Percentiles rank a stretch among this genome's conserved stretches.
Conservation (phyloP, 2,329 filamentous ascomycete genomes). For the Cytospora piceae region DNA sequence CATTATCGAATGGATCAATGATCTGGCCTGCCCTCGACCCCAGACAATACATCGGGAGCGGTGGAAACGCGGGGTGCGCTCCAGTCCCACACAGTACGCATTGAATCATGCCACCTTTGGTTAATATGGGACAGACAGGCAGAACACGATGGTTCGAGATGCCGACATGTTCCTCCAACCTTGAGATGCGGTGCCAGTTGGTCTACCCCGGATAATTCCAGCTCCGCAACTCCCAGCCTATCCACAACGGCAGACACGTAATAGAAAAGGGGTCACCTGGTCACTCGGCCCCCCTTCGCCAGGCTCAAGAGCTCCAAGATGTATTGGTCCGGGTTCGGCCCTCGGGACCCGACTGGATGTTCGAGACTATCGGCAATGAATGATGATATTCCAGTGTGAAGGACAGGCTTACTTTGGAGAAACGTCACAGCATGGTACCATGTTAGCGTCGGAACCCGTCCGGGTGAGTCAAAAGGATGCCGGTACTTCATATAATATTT, state of each 20-base stretch:
- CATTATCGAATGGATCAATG: neutral
- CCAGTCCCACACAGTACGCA: conserved; percentile 15
- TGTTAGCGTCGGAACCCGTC: neutral
- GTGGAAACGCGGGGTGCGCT: conserved; percentile 21
- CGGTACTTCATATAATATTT: neutral
- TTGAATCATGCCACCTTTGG: neutral
- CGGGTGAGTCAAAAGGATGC: neutral
- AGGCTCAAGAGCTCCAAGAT: neutral
- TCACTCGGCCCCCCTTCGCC: neutral
- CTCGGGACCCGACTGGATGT: conserved; percentile 19
- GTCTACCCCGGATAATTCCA: neutral
- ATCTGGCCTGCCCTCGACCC: conserved; percentile 14
- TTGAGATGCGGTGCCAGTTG: neutral
- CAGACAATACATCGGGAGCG: conserved; percentile 6
- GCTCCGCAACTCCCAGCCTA: neutral
- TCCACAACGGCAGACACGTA: neutral
- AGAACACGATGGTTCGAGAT: neutral
- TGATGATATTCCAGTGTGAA: neutral
- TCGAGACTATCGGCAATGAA: too few relatives aligned
- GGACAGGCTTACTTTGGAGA: neutral
- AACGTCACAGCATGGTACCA: conserved; percentile 10
- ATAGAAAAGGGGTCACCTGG: neutral
- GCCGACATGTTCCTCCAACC: neutral
- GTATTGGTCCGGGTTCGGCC: neutral
- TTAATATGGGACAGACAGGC: neutral